Evolutionary conservation across 176 grass and related monocot species (phyloP).

Genomic region (Oryza meyeriana): DNA sequence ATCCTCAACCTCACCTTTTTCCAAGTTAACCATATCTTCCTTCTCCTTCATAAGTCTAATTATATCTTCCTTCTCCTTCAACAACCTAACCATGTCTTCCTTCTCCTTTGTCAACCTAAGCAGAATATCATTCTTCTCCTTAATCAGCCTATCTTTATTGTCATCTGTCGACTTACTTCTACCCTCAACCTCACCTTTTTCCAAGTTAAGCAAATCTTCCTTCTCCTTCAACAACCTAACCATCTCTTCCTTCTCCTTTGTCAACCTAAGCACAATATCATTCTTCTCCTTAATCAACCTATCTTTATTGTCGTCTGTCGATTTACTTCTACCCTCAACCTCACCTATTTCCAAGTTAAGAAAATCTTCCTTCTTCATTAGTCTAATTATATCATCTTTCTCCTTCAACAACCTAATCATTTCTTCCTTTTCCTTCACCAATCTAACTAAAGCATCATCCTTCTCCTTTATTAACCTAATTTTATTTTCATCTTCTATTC

Average conservation of each 20-base stretch:
- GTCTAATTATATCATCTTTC: constrained; percentile 56
- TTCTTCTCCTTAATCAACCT: constrained; percentile 74
- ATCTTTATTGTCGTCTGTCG: constrained; percentile 38
- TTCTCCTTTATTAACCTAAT: constrained; percentile 45
- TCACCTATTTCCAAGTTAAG: constrained; percentile 35
- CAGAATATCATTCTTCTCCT: constrained; percentile 56
- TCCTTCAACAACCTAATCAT: constrained; percentile 42
- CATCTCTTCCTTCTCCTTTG: constrained; percentile 40
- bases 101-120: constrained; percentile 35
- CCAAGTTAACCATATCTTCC: constrained; percentile 39
- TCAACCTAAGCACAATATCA: constrained; percentile 31
- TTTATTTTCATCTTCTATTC: constrained; percentile 9
- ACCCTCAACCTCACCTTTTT: constrained; percentile 26
- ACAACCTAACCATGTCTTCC: constrained; percentile 29
- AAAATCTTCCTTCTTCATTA: constrained; percentile 54
- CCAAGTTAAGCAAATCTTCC: constrained; percentile 40
- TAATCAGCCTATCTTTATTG: constrained; percentile 51
- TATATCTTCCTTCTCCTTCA: constrained; percentile 31
- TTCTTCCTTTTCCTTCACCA: constrained; percentile 43
- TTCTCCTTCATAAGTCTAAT: constrained; percentile 36
- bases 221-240: constrained; percentile 25
- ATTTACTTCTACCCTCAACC: constrained; percentile 4
- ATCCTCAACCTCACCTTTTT: background rate
- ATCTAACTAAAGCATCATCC: constrained; percentile 36
- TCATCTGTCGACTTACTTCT: constrained; percentile 29